These are phyloP conservation scores for Hansfordia pulvinata DNA, from an alignment of 2,329 filamentous ascomycete genomes.

Conservation along the genomic window DNA sequence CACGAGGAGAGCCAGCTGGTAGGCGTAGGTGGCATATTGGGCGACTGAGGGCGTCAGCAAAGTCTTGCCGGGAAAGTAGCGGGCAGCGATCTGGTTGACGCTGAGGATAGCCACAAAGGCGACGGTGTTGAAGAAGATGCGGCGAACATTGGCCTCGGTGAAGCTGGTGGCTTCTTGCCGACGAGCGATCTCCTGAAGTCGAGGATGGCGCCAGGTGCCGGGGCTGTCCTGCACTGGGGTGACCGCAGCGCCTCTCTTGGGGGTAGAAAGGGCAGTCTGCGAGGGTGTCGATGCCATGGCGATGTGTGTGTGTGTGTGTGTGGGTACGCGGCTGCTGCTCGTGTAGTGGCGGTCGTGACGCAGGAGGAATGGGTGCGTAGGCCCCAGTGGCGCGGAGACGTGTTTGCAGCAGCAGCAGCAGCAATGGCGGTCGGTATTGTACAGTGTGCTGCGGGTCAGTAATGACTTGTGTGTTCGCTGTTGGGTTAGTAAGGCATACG, in stretches of 20 bases:
- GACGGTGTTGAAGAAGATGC: constrained; percentile 53
- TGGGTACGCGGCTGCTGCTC: no score
- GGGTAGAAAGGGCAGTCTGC: constrained; percentile 25
- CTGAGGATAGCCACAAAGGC: constrained; percentile 27
- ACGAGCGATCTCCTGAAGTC: constrained; percentile 72
- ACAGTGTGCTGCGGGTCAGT: no score
- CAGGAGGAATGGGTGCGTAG: no score
- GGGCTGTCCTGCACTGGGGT: constrained; percentile 35
- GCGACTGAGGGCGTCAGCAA: constrained; percentile 6
- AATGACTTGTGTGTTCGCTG: no score
- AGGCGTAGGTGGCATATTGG: constrained; percentile 27
- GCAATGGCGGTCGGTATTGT: no score
- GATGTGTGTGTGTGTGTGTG: no score
- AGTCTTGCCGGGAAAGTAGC: constrained; percentile 9
- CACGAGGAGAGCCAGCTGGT: constrained; percentile 35
- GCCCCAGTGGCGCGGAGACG: no score
- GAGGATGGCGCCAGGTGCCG: constrained; percentile 84
- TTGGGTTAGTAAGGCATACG: no score
- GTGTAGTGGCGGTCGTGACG: no score
- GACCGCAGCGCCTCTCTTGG: constrained; percentile 17
- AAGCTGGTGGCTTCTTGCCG: constrained; percentile 71
- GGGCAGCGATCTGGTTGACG: constrained; percentile 6
- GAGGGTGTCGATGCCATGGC: constrained; percentile 18
- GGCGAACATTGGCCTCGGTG: constrained; percentile 59
- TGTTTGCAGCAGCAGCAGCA: no score